Percentiles rank a stretch among this genome's conserved stretches.
Evolutionary conservation across 768 basidiomycete genomes (phyloP).

Genomic region (Phallus indusiatus): DNA sequence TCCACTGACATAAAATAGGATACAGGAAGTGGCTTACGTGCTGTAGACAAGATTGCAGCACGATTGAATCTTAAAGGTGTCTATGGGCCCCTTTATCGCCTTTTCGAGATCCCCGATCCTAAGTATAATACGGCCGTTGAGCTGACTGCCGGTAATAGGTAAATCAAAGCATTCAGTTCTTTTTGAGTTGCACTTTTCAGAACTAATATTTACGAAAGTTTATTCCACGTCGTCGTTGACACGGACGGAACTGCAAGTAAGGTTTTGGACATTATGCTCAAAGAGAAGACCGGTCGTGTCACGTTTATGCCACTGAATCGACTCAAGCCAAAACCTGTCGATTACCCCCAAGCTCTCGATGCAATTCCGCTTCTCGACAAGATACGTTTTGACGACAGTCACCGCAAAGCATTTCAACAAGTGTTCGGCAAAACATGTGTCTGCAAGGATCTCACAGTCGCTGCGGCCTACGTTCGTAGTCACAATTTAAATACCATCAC

Average conservation of each 20-base stretch:
- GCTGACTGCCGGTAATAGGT: constrained; percentile 94
- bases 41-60: constrained; percentile 78
- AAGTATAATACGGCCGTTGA: constrained; percentile 92
- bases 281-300: constrained; percentile 87
- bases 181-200: constrained; percentile 11
- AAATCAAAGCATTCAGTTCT: constrained; percentile 4
- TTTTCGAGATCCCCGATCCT: constrained; percentile 81
- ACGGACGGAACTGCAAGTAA: constrained; percentile 87
- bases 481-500: constrained; percentile 97
- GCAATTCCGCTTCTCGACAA: constrained; percentile 77
- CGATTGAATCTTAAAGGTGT: constrained; percentile 71
- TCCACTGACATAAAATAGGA: constrained; percentile 45
- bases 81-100: constrained; percentile 87
- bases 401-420: constrained; percentile 84
- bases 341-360: constrained; percentile 58
- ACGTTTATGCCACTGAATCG: constrained; percentile 99
- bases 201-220: constrained; percentile 30
- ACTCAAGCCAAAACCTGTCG: constrained; percentile 67
- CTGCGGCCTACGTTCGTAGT: constrained; percentile 88
- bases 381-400: constrained; percentile 60
- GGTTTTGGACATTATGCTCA: constrained; percentile 89
- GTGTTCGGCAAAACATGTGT: constrained; percentile 98
- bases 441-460: constrained; percentile 84
- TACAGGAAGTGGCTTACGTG: constrained; percentile 78
- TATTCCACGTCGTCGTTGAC: constrained; percentile 97